These are phyloP conservation scores for Coemansia guatemalensis DNA, from an alignment of 192 early-diverging fungal species.

Conservation along the genomic window DNA sequence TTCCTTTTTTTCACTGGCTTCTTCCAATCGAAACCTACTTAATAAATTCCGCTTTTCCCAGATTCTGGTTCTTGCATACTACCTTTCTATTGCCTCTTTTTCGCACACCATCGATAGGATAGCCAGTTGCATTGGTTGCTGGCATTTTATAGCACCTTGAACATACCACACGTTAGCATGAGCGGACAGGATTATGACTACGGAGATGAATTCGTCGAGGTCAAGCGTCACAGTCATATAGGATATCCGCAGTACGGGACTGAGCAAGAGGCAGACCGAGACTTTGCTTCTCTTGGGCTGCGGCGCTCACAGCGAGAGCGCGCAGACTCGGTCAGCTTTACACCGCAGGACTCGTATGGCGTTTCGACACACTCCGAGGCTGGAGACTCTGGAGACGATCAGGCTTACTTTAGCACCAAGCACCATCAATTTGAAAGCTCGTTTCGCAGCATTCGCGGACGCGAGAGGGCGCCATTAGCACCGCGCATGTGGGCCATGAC, in stretches of 20 bases:
- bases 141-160: neutral
- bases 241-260: conserved; percentile 6
- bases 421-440: conserved; percentile 48
- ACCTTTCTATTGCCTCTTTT: neutral
- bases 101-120: too few species aligned
- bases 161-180: conserved; percentile 10
- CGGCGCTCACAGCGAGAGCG: conserved; percentile 32
- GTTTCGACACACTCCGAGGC: conserved; percentile 36
- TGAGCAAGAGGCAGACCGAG: conserved; percentile 23
- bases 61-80: neutral
- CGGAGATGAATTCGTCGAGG: conserved; percentile 36
- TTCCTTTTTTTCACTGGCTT: neutral
- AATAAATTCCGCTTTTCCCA: neutral
- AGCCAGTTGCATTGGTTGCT: neutral
- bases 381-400: conserved; percentile 35
- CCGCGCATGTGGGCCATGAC: conserved; percentile 41
- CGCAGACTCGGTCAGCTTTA: conserved; percentile 36
- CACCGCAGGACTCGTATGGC: conserved; percentile 35
- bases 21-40: neutral
- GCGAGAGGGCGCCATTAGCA: conserved; percentile 39
- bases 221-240: conserved; percentile 22
- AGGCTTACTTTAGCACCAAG: conserved; percentile 39
- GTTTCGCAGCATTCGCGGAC: conserved; percentile 38
- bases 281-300: conserved; percentile 12
- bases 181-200: conserved; percentile 36